Percentiles rank a stretch among this genome's conserved stretches.
Conservation (phyloP, 2,329 filamentous ascomycete genomes). For the Aspergillus neotritici region DNA sequence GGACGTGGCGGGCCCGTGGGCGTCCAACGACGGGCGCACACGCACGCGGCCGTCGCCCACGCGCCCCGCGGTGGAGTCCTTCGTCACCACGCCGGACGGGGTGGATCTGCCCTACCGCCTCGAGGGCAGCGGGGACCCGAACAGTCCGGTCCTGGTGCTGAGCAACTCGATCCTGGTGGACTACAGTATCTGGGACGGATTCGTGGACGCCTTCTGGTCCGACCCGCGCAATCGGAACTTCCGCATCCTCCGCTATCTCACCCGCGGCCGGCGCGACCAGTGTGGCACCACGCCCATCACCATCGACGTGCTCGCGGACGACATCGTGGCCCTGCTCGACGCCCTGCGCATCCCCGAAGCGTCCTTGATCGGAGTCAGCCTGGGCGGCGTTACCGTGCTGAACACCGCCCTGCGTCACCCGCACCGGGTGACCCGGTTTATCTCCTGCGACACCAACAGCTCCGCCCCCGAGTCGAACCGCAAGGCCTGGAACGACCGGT, state of each 20-base stretch:
- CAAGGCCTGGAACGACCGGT: slow-evolving; percentile 72
- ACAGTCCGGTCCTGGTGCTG: slow-evolving; percentile 68
- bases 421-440: slow-evolving; percentile 52
- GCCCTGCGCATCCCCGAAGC: slow-evolving; percentile 64
- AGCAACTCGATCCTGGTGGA: slow-evolving; percentile 76
- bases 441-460: slow-evolving; percentile 75
- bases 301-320: slow-evolving; percentile 61
- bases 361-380: slow-evolving; percentile 68
- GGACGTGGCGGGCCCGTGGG: slow-evolving; percentile 47
- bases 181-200: slow-evolving; percentile 72
- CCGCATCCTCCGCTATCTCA: slow-evolving; percentile 70
- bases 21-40: slow-evolving; percentile 51
- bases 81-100: slow-evolving; percentile 62
- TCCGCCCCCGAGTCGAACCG: slow-evolving; percentile 68
- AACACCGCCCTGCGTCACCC: slow-evolving; percentile 66
- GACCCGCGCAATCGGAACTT: slow-evolving; percentile 54
- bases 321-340: slow-evolving; percentile 61
- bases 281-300: slow-evolving; percentile 45
- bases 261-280: slow-evolving; percentile 58
- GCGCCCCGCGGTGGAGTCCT: slow-evolving; percentile 59
- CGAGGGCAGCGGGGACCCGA: slow-evolving; percentile 62
- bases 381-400: slow-evolving; percentile 73
- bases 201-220: slow-evolving; percentile 56
- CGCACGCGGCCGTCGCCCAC: slow-evolving; percentile 45
- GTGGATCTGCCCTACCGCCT: slow-evolving; percentile 67